phyloP scores from a whole-genome alignment of 768 basidiomycete species.

The Russula dissimulans region DNA sequence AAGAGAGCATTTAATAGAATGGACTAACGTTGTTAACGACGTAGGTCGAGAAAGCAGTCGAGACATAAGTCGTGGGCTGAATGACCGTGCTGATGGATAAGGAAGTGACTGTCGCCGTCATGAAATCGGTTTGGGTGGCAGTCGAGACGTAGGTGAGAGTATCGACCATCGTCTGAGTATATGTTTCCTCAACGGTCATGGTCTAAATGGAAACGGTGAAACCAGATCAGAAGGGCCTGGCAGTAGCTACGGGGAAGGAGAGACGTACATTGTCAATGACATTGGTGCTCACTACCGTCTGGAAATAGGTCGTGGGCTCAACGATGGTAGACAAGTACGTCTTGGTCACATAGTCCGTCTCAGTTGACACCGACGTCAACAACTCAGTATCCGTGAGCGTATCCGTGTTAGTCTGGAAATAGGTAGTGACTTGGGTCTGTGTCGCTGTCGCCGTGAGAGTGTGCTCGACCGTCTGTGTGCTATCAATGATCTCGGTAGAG shows the following conservation, averaged over 20 bases:
- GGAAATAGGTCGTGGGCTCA: conserved; percentile 52
- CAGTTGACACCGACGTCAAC: conserved; percentile 39
- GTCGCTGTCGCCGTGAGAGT: conserved; percentile 38
- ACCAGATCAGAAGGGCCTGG: neutral
- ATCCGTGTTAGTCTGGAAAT: conserved; percentile 36
- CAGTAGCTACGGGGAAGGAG: neutral
- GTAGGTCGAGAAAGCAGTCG: conserved; percentile 45
- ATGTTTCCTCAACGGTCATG: conserved; percentile 42
- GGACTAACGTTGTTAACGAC: conserved; percentile 46
- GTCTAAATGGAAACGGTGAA: conserved; percentile 33
- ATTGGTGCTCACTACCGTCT: conserved; percentile 45
- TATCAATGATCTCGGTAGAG: conserved; percentile 40
- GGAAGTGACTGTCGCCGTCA: conserved; percentile 44
- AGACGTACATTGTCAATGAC: conserved; percentile 48
- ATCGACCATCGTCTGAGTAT: conserved; percentile 31
- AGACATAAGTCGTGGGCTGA: conserved; percentile 50
- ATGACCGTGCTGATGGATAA: conserved; percentile 39
- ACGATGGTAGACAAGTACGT: conserved; percentile 42
- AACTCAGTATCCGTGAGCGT: conserved; percentile 32
- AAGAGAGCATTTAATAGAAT: neutral
- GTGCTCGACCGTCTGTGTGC: conserved; percentile 44
- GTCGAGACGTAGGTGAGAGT: conserved; percentile 32
- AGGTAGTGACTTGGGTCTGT: conserved; percentile 44
- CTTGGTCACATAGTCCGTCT: conserved; percentile 47
- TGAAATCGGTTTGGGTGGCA: conserved; percentile 36